Evolutionary conservation across 352 stramenopile genomes (phyloP).

Genomic region (Sclerospora graminicola): DNA sequence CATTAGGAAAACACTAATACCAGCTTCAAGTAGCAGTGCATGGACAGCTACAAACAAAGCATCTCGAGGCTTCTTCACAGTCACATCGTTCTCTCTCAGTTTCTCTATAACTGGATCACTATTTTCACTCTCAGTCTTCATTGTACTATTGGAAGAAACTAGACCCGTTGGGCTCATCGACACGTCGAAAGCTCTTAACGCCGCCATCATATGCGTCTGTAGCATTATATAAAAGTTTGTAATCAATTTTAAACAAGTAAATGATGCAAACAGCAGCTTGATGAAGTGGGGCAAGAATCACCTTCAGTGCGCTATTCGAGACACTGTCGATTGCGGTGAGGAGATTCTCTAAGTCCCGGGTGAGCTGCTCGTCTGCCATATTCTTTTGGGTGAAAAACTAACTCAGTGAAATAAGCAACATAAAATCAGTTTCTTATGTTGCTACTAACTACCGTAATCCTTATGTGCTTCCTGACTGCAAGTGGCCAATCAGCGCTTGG

Average conservation of each 20-base stretch:
- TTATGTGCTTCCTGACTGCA: too few relatives aligned
- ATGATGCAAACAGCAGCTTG: not conserved
- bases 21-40: slow-evolving; percentile 53
- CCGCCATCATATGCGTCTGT: slow-evolving; percentile 63
- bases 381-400: too few relatives aligned
- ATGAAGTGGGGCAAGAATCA: not conserved
- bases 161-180: slow-evolving; percentile 1
- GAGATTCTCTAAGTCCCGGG: slow-evolving; percentile 28
- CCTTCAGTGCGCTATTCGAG: slow-evolving; percentile 25
- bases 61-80: slow-evolving; percentile 40
- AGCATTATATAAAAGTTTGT: slow-evolving; percentile 5
- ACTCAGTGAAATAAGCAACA: too few relatives aligned
- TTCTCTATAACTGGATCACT: slow-evolving; percentile 32
- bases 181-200: slow-evolving; percentile 37
- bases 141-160: too few relatives aligned
- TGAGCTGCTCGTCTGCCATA: slow-evolving; percentile 25
- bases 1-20: too few relatives aligned
- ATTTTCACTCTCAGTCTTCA: slow-evolving; percentile 17
- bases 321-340: slow-evolving; percentile 24
- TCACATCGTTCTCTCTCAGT: slow-evolving; percentile 35
- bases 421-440: too few relatives aligned
- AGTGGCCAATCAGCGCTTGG: too few relatives aligned
- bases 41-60: slow-evolving; percentile 66
- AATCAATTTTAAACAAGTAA: slow-evolving; percentile 3
- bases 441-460: too few relatives aligned